These are phyloP conservation scores for Ligustrum vulgare DNA, from an alignment of 257 asterid genomes.

Conservation along the genomic window DNA sequence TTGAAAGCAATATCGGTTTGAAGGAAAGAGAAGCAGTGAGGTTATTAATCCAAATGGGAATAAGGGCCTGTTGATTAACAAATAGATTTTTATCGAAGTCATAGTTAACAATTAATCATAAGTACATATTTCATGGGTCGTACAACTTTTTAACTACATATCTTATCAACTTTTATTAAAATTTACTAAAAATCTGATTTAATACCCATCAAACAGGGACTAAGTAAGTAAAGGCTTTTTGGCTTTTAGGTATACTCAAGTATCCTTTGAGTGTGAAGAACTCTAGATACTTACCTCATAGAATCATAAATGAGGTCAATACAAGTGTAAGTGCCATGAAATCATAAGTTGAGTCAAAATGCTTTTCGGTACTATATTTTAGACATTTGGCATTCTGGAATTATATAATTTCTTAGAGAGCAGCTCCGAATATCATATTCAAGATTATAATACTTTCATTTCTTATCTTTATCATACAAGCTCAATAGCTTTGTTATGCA, in stretches of 20 bases:
- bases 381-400: conserved; percentile 15
- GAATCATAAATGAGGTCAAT: neutral
- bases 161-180: no score
- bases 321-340: conserved; percentile 1
- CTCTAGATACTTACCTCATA: neutral
- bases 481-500: conserved; percentile 37
- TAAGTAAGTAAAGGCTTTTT: neutral
- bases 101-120: no score
- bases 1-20: neutral
- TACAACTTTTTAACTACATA: no score
- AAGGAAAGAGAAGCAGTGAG: conserved; percentile 8
- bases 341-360: neutral
- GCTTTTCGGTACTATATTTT: neutral
- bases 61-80: no score
- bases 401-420: conserved; percentile 6
- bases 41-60: conserved; percentile 3
- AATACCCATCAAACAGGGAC: no score
- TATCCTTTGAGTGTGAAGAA: neutral
- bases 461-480: conserved; percentile 5
- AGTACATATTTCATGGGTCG: no score
- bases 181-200: no score
- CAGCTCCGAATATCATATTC: conserved; percentile 10
- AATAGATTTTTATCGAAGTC: no score
- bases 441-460: conserved; percentile 2
- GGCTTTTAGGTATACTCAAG: neutral